phyloP scores from a whole-genome alignment of 495 filamentous ascomycete species.

The Trypethelium eluteriae region DNA sequence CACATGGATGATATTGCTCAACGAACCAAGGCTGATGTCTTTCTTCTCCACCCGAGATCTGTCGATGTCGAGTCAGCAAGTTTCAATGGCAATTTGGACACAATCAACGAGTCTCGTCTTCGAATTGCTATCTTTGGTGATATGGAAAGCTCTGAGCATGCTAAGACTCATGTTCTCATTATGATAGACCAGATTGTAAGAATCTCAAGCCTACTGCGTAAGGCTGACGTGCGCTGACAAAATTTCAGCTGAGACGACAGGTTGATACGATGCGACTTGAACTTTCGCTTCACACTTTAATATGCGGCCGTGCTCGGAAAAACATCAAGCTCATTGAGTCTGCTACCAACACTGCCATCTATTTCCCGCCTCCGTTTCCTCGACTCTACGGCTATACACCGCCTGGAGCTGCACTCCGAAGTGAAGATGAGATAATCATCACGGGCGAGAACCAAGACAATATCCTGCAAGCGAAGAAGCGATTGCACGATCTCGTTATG shows the following conservation, averaged over 20 bases:
- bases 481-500: conserved; percentile 70
- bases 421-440: conserved; percentile 85
- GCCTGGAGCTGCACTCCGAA: conserved; percentile 64
- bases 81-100: conserved; percentile 62
- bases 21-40: conserved; percentile 91
- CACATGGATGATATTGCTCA: conserved; percentile 75
- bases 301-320: conserved; percentile 85
- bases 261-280: conserved; percentile 79
- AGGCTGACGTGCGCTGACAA: conserved; percentile 8
- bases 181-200: conserved; percentile 93
- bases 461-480: conserved; percentile 79
- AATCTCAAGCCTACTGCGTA: not conserved
- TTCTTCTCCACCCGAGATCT: conserved; percentile 74
- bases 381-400: conserved; percentile 82
- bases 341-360: conserved; percentile 87
- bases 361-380: conserved; percentile 91
- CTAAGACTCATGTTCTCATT: conserved; percentile 90
- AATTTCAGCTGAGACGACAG: conserved; percentile 69
- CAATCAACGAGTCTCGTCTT: conserved; percentile 67
- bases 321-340: conserved; percentile 97
- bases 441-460: conserved; percentile 74
- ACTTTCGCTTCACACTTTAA: conserved; percentile 74
- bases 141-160: conserved; percentile 89
- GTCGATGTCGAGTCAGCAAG: conserved; percentile 45
- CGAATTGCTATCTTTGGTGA: conserved; percentile 92